Evolutionary conservation across 2,329 filamentous ascomycete species (phyloP), one percentile per base, ranked within the genome.

Genomic region (Hymenoscyphus linearis): DNA sequence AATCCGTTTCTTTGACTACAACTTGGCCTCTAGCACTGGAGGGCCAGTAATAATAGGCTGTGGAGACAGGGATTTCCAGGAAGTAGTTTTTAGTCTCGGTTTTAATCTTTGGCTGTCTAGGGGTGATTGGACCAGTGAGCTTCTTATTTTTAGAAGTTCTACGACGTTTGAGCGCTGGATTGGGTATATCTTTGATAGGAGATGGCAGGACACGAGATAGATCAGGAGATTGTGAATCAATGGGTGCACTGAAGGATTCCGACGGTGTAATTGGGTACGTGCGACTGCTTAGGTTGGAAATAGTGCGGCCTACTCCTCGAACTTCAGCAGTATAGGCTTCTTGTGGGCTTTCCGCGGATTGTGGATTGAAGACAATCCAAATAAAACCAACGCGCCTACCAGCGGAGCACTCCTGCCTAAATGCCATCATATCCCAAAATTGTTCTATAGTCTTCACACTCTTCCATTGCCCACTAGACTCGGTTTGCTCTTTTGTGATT

Each of bases 401-500:
- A 36, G 92, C 91, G 0, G 93, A 96, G 71, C 95, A 99, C 72
- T 99, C 95, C 73, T 98, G 95, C 60, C 95, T 82, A 72, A 90
- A 98, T 0, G 93, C 88, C 93, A 99, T 98, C 82, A 96, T 89
- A 64, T 99, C 95, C 95, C 95, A 99, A 71, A 99, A 99, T 67
- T 93, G 87, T n/a, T 93, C 90, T 47, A 99, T 77, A 0, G 86
- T 89, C 72, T 83, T 87, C 26, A 97, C 86, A 62, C 89, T 92
- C 72, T 86, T 89, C 95, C 95, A 99, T 60, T 84, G 81, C 0
- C 89, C 89, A 2, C 78, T 76, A 27, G 78, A 80, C 66, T 84
- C 82, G 66, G 82, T 76, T 59, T 77, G 77, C 1, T 82, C 79
- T 34, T 84, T 84, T 0, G 84, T 81, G 0, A 90, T 81, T 71